Conservation (phyloP, 2,329 filamentous ascomycete species). For the Cladosporium cucumerinum region DNA sequence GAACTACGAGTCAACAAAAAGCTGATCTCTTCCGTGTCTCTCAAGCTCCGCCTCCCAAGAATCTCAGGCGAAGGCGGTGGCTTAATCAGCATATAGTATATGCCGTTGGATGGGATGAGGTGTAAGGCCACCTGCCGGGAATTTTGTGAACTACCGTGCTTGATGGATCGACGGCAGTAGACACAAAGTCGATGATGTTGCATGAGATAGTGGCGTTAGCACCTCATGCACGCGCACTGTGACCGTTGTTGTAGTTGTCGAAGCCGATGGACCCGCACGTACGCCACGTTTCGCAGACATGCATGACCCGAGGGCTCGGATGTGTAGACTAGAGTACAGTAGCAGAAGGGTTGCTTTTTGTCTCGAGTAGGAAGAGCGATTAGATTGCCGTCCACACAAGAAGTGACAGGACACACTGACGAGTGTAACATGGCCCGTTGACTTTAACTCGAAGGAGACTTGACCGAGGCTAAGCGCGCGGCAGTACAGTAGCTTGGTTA, state of each 20-base stretch:
- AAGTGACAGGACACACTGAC: not conserved
- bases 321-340: not conserved
- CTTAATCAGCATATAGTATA: not conserved
- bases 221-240: slow-evolving; percentile 2
- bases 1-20: not conserved
- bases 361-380: not conserved
- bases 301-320: not conserved
- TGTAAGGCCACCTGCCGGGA: not conserved
- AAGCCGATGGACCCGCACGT: not conserved
- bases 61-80: too few relatives aligned
- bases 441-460: not conserved
- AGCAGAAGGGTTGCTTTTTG: not conserved
- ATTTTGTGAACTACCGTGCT: not conserved
- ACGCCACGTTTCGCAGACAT: slow-evolving; percentile 2
- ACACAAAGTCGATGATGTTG: not conserved
- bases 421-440: not conserved
- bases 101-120: not conserved
- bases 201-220: not conserved
- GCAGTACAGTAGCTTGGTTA: not conserved
- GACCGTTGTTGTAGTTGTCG: not conserved
- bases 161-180: not conserved
- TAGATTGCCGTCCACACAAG: slow-evolving; percentile 2
- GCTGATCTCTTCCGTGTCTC: not conserved
- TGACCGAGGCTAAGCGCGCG: slow-evolving; percentile 5
- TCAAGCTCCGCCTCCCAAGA: not conserved